Conservation (phyloP, 306 rosid genomes). For the Spatholobus suberectus region DNA sequence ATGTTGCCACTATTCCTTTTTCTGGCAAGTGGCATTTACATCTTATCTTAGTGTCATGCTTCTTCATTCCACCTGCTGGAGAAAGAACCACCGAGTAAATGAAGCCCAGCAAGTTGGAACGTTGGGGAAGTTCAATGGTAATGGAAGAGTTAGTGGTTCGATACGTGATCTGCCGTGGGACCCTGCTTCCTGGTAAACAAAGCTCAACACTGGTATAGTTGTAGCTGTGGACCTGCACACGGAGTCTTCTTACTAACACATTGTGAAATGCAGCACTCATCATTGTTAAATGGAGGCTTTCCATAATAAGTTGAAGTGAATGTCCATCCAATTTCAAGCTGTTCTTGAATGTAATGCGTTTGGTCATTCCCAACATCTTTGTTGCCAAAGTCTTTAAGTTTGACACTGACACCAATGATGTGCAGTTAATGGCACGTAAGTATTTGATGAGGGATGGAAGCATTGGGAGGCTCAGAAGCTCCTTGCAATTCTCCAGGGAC, state of each 20-base stretch:
- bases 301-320: neutral
- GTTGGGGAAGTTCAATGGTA: neutral
- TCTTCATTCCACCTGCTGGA: constrained; percentile 11
- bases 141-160: neutral
- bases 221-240: too few species aligned
- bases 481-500: neutral
- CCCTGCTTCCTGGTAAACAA: constrained; percentile 15
- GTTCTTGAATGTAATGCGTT: constrained; percentile 8
- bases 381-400: neutral
- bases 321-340: neutral
- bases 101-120: constrained; percentile 26
- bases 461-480: constrained; percentile 36
- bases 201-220: constrained; percentile 11
- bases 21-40: constrained; percentile 9
- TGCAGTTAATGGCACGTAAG: constrained; percentile 40
- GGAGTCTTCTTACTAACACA: too few species aligned
- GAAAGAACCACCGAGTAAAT: constrained; percentile 39
- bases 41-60: neutral
- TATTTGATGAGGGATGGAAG: constrained; percentile 31
- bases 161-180: neutral
- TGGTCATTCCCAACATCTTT: neutral
- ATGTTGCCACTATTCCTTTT: too few species aligned
- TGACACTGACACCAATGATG: constrained; percentile 10
- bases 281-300: constrained; percentile 8
- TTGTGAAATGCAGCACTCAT: constrained; percentile 25